phyloP scores from a whole-genome alignment of 2,329 filamentous ascomycete species.

The Ampelomyces quisqualis region DNA sequence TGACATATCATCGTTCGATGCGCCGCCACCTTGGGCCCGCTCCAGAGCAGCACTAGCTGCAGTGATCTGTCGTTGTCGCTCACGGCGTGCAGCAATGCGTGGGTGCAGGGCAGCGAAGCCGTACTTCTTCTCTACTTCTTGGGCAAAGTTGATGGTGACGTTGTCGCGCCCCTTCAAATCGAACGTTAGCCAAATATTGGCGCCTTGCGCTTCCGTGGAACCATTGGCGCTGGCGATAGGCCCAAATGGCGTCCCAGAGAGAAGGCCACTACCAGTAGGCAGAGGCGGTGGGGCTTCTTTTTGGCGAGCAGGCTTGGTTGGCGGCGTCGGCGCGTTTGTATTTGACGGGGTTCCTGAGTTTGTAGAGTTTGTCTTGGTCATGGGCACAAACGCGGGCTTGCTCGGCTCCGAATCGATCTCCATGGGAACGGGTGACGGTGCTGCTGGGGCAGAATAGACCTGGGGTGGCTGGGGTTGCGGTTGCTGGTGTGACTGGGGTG shows the following conservation, averaged over 20 bases:
- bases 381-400: slow-evolving; percentile 29
- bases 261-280: slow-evolving; percentile 63
- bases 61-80: slow-evolving; percentile 82
- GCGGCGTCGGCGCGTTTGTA: slow-evolving; percentile 54
- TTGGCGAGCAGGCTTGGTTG: slow-evolving; percentile 55
- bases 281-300: slow-evolving; percentile 60
- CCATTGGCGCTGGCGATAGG: slow-evolving; percentile 52
- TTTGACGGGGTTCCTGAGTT: slow-evolving; percentile 45
- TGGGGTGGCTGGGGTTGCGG: slow-evolving; percentile 9
- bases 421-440: slow-evolving; percentile 37
- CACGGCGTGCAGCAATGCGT: slow-evolving; percentile 81
- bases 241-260: slow-evolving; percentile 63
- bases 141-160: slow-evolving; percentile 93
- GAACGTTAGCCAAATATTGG: slow-evolving; percentile 85
- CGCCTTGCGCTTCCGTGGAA: slow-evolving; percentile 41
- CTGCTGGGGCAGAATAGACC: slow-evolving; percentile 17
- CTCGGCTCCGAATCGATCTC: slow-evolving; percentile 40
- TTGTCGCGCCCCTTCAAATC: slow-evolving; percentile 79
- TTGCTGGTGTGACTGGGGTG: slow-evolving; percentile 19
- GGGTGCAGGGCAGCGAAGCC: slow-evolving; percentile 94
- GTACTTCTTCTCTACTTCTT: slow-evolving; percentile 88
- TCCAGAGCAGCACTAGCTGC: slow-evolving; percentile 85
- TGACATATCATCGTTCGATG: slow-evolving; percentile 76
- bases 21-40: slow-evolving; percentile 66
- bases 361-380: slow-evolving; percentile 38